Conservation (phyloP, 352 stramenopile species). For the Phytopythium ostracodes region DNA sequence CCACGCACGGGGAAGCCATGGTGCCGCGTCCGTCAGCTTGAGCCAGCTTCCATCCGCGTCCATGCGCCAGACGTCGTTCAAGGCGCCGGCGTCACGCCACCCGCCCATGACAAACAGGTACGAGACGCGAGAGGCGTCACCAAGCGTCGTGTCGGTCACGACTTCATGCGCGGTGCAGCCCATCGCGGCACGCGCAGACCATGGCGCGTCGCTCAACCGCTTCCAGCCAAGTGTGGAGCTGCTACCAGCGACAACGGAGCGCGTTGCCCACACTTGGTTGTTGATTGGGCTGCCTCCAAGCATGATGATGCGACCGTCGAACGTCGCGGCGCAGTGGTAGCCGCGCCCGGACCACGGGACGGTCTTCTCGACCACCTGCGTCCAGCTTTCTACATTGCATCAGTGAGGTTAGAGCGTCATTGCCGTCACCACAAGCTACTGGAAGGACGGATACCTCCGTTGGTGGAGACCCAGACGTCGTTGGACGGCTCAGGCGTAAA, state of each 20-base stretch:
- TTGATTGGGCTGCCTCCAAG: conserved; percentile 76
- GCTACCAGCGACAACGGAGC: conserved; percentile 36
- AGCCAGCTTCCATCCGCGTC: conserved; percentile 38
- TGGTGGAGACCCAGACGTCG: conserved; percentile 65
- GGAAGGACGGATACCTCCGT: conserved; percentile 39
- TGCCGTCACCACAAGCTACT: not conserved
- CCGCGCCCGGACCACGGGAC: conserved; percentile 58
- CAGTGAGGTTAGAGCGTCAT: not conserved
- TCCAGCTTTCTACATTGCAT: conserved; percentile 34
- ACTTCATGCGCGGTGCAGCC: conserved; percentile 51
- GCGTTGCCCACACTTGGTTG: conserved; percentile 75
- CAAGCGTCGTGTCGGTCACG: conserved; percentile 43
- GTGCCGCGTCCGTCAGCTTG: conserved; percentile 25
- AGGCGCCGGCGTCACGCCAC: conserved; percentile 47
- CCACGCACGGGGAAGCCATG: conserved; percentile 73
- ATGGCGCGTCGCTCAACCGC: conserved; percentile 40
- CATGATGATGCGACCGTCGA: conserved; percentile 54
- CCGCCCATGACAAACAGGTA: conserved; percentile 67
- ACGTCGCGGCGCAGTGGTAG: conserved; percentile 71
- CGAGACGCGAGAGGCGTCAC: conserved; percentile 40
- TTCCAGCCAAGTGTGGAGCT: conserved; percentile 32
- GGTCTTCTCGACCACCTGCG: conserved; percentile 19
- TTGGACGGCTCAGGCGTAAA: conserved; percentile 74
- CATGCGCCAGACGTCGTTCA: conserved; percentile 75
- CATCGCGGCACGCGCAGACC: conserved; percentile 53